phyloP scores from a whole-genome alignment of 1,284 basidiomycete species.

The Wolfiporia cocos region DNA sequence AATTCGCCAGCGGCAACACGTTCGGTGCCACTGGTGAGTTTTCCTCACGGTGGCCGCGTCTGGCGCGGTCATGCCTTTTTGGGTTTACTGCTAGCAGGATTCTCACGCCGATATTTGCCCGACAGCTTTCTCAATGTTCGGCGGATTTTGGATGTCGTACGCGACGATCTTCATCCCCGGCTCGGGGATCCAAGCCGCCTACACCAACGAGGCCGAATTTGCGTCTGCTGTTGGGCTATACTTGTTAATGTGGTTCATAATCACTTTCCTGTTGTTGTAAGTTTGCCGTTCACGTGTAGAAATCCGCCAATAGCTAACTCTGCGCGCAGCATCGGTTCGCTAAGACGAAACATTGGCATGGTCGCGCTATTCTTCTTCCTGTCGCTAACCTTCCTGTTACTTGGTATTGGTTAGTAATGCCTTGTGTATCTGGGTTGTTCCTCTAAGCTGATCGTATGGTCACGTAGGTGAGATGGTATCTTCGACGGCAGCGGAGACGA shows the following conservation, averaged over 20 bases:
- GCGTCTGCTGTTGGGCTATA: conserved; percentile 59
- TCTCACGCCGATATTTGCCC: conserved; percentile 9
- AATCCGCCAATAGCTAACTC: conserved; percentile 4
- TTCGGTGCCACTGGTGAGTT: conserved; percentile 65
- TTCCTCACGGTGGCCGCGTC: background rate
- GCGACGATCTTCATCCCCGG: conserved; percentile 61
- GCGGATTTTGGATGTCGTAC: conserved; percentile 82
- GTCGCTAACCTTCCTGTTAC: conserved; percentile 53
- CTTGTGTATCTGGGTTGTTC: background rate
- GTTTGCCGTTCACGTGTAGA: conserved; percentile 18
- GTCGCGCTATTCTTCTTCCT: conserved; percentile 72
- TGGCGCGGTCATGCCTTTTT: background rate
- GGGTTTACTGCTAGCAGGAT: background rate
- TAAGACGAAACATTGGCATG: conserved; percentile 64
- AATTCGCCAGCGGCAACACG: conserved; percentile 70
- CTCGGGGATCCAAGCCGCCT: conserved; percentile 52
- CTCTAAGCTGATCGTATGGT: background rate
- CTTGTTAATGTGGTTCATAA: conserved; percentile 64
- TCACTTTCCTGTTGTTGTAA: conserved; percentile 60
- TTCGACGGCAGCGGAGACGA: conserved; percentile 13
- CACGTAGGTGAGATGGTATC: conserved; percentile 14
- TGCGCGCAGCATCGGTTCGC: conserved; percentile 46
- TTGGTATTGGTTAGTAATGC: conserved; percentile 42
- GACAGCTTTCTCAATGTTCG: conserved; percentile 78
- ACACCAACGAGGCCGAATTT: conserved; percentile 39